Percentiles rank a stretch among this genome's conserved stretches.
These are phyloP conservation scores for Eucalyptus brandiana DNA, from an alignment of 345 rosid species.

Conservation along the genomic window DNA sequence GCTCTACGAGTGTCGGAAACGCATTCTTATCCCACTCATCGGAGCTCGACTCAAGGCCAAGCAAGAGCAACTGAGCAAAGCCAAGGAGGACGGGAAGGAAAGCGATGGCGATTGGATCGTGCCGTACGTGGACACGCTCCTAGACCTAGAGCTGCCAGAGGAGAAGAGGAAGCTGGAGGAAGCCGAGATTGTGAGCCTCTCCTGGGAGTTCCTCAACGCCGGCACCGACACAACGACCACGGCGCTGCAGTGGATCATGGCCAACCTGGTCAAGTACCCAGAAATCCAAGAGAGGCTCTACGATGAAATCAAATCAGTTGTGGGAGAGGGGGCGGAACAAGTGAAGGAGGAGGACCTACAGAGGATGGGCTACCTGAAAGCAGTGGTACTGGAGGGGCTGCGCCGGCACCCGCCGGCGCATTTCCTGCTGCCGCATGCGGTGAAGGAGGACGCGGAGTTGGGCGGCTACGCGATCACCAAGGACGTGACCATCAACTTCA, in stretches of 20 bases:
- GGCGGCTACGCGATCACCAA: not conserved
- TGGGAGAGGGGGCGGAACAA: not conserved
- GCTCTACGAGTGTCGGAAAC: not conserved
- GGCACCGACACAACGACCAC: not conserved
- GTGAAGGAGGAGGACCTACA: not conserved
- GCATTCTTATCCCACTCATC: not conserved
- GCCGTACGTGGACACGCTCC: not conserved
- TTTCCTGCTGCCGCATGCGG: not conserved
- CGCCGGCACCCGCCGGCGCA: not conserved
- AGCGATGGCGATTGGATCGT: not conserved
- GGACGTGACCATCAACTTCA: not conserved
- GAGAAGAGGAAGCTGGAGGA: not conserved
- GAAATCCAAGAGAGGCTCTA: not conserved
- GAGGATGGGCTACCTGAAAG: not conserved
- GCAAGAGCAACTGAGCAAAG: not conserved
- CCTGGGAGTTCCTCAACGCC: not conserved
- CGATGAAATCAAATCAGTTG: not conserved
- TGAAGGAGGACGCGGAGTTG: not conserved
- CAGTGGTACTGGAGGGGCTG: not conserved
- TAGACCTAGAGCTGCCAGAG: not conserved
- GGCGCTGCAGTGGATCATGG: conserved; percentile 1
- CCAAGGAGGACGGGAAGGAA: not conserved
- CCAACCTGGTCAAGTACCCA: not conserved
- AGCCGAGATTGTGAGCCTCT: not conserved
- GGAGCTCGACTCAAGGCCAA: not conserved